phyloP scores from a whole-genome alignment of 768 basidiomycete species.

The Suillus placidus region DNA sequence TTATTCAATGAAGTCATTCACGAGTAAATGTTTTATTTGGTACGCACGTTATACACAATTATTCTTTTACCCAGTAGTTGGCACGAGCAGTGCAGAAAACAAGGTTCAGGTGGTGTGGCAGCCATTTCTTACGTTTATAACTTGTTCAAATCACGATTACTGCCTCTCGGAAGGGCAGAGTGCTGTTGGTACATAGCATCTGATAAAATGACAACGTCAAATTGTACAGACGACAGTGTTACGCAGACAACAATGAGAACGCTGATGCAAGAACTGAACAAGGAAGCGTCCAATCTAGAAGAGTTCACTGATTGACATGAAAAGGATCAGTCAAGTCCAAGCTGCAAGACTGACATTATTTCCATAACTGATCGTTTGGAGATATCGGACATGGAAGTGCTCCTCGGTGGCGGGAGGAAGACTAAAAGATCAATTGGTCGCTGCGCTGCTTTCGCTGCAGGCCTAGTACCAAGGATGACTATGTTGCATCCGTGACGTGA shows the following conservation, averaged over 20 bases:
- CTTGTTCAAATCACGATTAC: neutral
- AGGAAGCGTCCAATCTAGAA: neutral
- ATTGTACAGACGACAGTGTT: no score
- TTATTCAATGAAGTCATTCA: neutral
- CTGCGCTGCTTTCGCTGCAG: no score
- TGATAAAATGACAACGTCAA: neutral
- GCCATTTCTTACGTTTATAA: neutral
- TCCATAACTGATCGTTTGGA: no score
- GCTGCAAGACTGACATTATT: neutral
- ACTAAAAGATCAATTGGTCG: no score
- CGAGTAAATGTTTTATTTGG: neutral
- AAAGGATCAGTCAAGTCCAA: neutral
- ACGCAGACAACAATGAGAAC: neutral
- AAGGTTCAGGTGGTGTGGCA: neutral
- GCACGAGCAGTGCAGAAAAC: neutral
- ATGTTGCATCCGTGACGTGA: no score
- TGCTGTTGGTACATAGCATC: neutral
- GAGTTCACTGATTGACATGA: no score
- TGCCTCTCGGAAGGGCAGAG: neutral
- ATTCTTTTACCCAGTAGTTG: neutral
- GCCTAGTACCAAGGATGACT: no score
- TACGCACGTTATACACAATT: neutral
- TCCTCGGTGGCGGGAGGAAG: no score
- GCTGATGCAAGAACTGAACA: neutral
- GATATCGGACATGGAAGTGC: no score